These are phyloP conservation scores for Crepidotus variabilis DNA, from an alignment of 768 basidiomycete species.

Conservation along the genomic window DNA sequence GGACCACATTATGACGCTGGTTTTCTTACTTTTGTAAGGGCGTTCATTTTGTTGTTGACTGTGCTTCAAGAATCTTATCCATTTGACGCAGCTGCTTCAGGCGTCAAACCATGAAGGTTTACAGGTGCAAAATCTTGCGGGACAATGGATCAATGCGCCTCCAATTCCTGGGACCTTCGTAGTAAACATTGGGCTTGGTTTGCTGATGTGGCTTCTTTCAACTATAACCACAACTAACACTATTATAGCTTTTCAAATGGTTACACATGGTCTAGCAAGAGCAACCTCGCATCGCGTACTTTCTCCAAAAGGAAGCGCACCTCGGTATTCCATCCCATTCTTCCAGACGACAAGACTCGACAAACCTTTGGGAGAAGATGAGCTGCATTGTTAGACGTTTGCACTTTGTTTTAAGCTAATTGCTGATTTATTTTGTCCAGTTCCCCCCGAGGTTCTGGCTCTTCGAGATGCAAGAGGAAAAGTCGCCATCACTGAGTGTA, in stretches of 20 bases:
- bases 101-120: constrained; percentile 73
- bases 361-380: constrained; percentile 44
- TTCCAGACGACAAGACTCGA: constrained; percentile 76
- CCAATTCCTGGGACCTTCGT: constrained; percentile 80
- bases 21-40: constrained; percentile 72
- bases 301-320: constrained; percentile 56
- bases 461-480: constrained; percentile 56
- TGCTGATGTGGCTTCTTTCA: constrained; percentile 1
- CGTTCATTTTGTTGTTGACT: neutral
- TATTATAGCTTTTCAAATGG: constrained; percentile 68
- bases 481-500: constrained; percentile 48
- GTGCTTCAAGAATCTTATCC: neutral
- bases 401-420: neutral
- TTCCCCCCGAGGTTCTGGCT: constrained; percentile 61
- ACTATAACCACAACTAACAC: too few species aligned
- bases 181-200: constrained; percentile 78
- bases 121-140: constrained; percentile 78
- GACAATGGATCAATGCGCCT: constrained; percentile 79
- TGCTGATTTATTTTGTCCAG: neutral
- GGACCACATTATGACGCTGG: constrained; percentile 84
- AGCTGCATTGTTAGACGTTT: constrained; percentile 31
- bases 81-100: constrained; percentile 63
- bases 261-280: constrained; percentile 68
- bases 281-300: constrained; percentile 82
- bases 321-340: constrained; percentile 81